phyloP scores from a whole-genome alignment of 108 stramenopile species.

The Skeletonema potamos region DNA sequence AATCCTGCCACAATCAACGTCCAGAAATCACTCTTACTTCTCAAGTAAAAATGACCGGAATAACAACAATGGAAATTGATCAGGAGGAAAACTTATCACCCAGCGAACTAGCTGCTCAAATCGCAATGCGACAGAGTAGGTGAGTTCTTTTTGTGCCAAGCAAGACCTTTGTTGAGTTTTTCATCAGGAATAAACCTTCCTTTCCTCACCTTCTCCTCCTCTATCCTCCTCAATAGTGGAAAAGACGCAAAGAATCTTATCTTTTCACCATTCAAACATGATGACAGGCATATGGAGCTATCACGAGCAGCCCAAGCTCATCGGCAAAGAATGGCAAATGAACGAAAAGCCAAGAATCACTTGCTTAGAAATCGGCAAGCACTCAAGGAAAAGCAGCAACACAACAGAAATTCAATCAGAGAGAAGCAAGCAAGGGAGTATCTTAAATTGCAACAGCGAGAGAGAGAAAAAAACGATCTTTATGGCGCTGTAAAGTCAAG shows the following conservation, averaged over 20 bases:
- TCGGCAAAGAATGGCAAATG: slow-evolving; percentile 1
- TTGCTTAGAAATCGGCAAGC: slow-evolving; percentile 29
- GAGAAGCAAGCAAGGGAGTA: slow-evolving; percentile 29
- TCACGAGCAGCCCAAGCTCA: slow-evolving; percentile 8
- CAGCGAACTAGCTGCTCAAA: slow-evolving; percentile 17
- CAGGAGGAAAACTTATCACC: slow-evolving; percentile 35
- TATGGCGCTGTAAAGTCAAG: slow-evolving; percentile 34
- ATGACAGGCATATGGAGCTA: slow-evolving; percentile 10
- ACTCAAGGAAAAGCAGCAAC: slow-evolving; percentile 27
- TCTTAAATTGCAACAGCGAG: slow-evolving; percentile 14
- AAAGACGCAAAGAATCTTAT: slow-evolving; percentile 36
- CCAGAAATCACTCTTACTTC: slow-evolving; percentile 4
- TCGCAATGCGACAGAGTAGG: slow-evolving; percentile 34
- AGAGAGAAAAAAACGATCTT: slow-evolving; percentile 39
- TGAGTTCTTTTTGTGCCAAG: background rate
- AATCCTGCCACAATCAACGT: background rate
- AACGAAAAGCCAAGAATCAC: slow-evolving; percentile 17
- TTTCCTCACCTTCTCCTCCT: background rate
- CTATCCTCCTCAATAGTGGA: slow-evolving; percentile 3
- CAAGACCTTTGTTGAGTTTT: too few relatives aligned
- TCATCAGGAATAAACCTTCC: too few relatives aligned
- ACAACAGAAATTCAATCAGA: slow-evolving; percentile 18
- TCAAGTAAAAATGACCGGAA: slow-evolving; percentile 5
- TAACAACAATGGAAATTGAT: background rate
- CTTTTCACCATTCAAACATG: slow-evolving; percentile 8